Conservation (phyloP, 192 early-diverging fungal genomes). For the Oehlia diaphana region DNA sequence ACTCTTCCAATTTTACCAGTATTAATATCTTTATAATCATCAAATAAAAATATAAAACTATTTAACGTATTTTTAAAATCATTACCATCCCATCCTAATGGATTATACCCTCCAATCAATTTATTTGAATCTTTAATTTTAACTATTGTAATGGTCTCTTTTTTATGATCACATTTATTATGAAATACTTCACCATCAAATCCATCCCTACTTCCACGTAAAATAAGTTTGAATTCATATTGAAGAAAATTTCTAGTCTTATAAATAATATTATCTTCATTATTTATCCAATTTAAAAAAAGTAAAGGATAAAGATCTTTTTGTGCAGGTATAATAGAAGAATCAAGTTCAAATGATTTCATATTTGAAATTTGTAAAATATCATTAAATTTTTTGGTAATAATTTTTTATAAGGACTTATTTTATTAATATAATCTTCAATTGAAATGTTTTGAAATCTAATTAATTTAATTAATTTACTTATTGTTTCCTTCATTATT, state of each 20-base stretch:
- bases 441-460: background rate
- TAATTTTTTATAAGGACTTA: background rate
- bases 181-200: background rate
- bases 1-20: background rate
- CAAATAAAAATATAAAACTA: background rate
- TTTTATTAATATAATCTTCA: background rate
- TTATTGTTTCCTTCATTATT: background rate
- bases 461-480: background rate
- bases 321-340: background rate
- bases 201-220: background rate
- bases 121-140: too few species aligned
- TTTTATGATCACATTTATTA: background rate
- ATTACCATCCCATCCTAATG: background rate
- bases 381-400: background rate
- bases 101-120: background rate
- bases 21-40: background rate
- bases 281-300: background rate
- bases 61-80: background rate
- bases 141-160: too few species aligned
- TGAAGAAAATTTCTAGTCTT: too few species aligned
- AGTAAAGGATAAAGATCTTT: background rate
- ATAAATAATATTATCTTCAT: too few species aligned
- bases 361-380: background rate
- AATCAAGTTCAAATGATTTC: background rate
- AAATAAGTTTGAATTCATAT: background rate